A percentile compares a stretch with the other conserved stretches of the same genome.
Evolutionary conservation across 441 rosid species (phyloP).

Genomic region (Populus trichocarpa): DNA sequence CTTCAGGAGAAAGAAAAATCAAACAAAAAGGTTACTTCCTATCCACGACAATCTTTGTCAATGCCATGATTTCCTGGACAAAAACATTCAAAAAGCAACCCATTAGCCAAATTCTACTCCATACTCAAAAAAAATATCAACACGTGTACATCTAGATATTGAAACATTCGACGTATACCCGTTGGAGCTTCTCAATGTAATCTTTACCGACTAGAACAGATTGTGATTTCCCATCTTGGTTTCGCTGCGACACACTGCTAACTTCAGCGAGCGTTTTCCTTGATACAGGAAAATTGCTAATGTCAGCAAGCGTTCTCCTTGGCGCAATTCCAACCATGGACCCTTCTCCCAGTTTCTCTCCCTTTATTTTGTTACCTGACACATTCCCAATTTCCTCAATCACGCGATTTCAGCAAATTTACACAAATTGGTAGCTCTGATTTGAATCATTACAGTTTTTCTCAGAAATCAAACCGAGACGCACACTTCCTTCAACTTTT

Average conservation of each 20-base stretch:
- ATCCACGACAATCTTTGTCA: conserved; percentile 45
- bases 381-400: conserved; percentile 17
- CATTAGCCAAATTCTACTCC: conserved; percentile 10
- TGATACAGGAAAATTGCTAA: conserved; percentile 39
- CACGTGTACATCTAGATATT: not conserved
- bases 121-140: not conserved
- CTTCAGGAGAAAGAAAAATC: not conserved
- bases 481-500: not conserved
- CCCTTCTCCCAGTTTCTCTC: conserved; percentile 25
- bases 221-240: conserved; percentile 29
- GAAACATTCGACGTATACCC: conserved; percentile 27
- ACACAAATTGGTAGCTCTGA: not conserved
- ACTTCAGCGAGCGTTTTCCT: conserved; percentile 57
- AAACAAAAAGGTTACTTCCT: conserved; percentile 44
- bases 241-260: conserved; percentile 43
- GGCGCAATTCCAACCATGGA: conserved; percentile 25
- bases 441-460: not conserved
- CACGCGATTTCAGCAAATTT: not conserved
- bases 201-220: conserved; percentile 27
- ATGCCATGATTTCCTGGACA: conserved; percentile 52
- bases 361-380: conserved; percentile 26
- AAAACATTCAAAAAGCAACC: conserved; percentile 6
- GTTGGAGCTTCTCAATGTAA: conserved; percentile 41
- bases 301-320: conserved; percentile 52
- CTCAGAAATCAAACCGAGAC: not conserved